These are phyloP conservation scores for Alternaria gansuensis DNA, from an alignment of 2,329 filamentous ascomycete genomes.

Conservation along the genomic window DNA sequence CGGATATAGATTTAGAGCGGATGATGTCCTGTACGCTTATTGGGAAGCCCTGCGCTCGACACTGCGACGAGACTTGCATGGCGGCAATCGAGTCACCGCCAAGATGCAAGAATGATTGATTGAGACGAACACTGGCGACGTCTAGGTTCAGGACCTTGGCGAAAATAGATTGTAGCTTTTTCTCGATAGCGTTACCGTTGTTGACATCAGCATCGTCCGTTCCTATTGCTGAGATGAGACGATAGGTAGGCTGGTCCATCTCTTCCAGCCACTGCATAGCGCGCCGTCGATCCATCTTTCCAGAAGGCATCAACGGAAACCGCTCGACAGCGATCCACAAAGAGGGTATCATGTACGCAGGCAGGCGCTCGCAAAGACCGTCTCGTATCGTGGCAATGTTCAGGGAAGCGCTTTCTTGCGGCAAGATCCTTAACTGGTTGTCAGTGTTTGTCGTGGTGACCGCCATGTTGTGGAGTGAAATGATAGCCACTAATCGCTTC, in stretches of 20 bases:
- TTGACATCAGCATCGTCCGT: constrained; percentile 25
- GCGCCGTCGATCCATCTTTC: constrained; percentile 46
- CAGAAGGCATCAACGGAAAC: constrained; percentile 47
- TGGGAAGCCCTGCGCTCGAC: constrained; percentile 41
- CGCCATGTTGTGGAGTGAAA: constrained; percentile 37
- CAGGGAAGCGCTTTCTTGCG: constrained; percentile 35
- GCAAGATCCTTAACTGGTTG: constrained; percentile 29
- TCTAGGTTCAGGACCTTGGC: constrained; percentile 43
- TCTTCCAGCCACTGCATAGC: constrained; percentile 44
- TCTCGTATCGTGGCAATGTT: constrained; percentile 41
- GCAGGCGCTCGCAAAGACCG: constrained; percentile 40
- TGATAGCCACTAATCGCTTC: constrained; percentile 45
- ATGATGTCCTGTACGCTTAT: constrained; percentile 49
- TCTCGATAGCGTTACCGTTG: constrained; percentile 33
- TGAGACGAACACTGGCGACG: constrained; percentile 40
- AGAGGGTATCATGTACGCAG: constrained; percentile 49
- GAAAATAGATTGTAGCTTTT: constrained; percentile 44
- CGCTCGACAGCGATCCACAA: constrained; percentile 41
- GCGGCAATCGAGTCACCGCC: constrained; percentile 51
- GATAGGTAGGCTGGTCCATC: constrained; percentile 44
- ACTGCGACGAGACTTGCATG: constrained; percentile 49
- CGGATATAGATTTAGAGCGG: constrained; percentile 43
- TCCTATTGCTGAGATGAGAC: constrained; percentile 37
- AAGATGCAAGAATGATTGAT: constrained; percentile 47
- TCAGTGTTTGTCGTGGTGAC: neutral